These are phyloP conservation scores for Aspergillus ellipticus DNA, from an alignment of 495 filamentous ascomycete genomes.

Conservation along the genomic window DNA sequence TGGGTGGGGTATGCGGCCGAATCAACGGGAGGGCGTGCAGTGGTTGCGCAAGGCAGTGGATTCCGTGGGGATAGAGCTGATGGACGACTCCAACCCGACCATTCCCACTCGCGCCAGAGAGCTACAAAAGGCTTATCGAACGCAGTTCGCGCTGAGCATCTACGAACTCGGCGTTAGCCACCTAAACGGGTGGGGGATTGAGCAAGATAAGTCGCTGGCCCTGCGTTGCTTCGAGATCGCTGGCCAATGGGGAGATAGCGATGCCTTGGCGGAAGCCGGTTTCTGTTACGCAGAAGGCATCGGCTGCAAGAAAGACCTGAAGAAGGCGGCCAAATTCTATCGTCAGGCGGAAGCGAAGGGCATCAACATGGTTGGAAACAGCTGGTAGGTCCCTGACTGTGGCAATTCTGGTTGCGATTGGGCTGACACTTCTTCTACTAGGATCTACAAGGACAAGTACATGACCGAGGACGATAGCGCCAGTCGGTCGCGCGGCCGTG, in stretches of 20 bases:
- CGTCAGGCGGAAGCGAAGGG: constrained; percentile 86
- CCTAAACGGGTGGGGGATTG: constrained; percentile 96
- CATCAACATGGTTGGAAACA: constrained; percentile 96
- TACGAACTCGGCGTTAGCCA: constrained; percentile 97
- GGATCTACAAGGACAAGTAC: constrained; percentile 95
- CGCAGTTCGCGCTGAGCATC: constrained; percentile 90
- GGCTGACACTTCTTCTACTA: constrained; percentile 30
- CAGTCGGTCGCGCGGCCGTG: constrained; percentile 35
- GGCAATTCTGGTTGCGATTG: not conserved
- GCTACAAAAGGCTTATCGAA: constrained; percentile 69
- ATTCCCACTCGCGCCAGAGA: constrained; percentile 64
- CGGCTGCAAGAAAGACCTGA: constrained; percentile 91
- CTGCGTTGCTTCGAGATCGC: constrained; percentile 95
- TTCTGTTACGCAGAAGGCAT: constrained; percentile 85
- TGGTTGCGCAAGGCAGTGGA: constrained; percentile 91
- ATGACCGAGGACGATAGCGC: constrained; percentile 67
- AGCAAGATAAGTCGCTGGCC: constrained; percentile 84
- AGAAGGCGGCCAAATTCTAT: constrained; percentile 89
- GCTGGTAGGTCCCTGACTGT: constrained; percentile 65
- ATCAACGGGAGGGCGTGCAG: constrained; percentile 79
- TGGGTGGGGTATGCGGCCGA: constrained; percentile 95
- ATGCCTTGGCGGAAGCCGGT: constrained; percentile 83
- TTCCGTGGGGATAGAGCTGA: constrained; percentile 74
- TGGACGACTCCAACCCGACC: constrained; percentile 65
- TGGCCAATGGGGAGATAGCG: constrained; percentile 93